phyloP scores from a whole-genome alignment of 805 yeast species.

The Ogataea pini region DNA sequence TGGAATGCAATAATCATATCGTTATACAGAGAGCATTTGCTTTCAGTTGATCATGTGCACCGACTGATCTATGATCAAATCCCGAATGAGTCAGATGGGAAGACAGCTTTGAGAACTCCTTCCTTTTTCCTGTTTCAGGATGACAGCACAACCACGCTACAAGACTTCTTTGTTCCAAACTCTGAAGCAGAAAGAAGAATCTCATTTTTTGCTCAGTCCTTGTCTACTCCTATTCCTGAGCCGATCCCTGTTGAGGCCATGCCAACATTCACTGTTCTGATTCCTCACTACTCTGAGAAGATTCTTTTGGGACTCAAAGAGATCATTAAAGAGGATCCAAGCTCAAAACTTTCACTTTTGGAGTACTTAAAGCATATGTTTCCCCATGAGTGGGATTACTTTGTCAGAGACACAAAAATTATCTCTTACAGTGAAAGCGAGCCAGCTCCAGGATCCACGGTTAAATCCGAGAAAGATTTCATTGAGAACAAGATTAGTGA shows the following conservation, averaged over 20 bases:
- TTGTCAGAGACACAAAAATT: conserved; percentile 73
- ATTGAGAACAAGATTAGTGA: conserved; percentile 52
- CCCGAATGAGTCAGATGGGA: conserved; percentile 50
- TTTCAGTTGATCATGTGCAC: conserved; percentile 51
- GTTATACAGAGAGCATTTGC: conserved; percentile 54
- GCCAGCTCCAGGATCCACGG: conserved; percentile 30
- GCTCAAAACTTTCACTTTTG: conserved; percentile 57
- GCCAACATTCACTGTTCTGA: conserved; percentile 52
- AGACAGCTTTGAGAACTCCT: conserved; percentile 40
- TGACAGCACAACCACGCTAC: conserved; percentile 40
- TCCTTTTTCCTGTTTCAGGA: conserved; percentile 50
- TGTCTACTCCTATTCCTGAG: conserved; percentile 49
- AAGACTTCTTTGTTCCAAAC: conserved; percentile 44
- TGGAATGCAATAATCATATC: conserved; percentile 58
- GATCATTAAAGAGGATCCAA: conserved; percentile 45
- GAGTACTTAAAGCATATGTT: conserved; percentile 77
- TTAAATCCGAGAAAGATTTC: conserved; percentile 37
- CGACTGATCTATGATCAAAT: conserved; percentile 40
- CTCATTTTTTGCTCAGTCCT: conserved; percentile 54
- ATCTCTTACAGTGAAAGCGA: conserved; percentile 58
- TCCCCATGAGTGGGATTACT: conserved; percentile 77
- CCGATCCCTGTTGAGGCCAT: conserved; percentile 48
- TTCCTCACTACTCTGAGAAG: conserved; percentile 56
- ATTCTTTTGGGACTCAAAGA: conserved; percentile 46
- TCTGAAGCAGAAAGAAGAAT: conserved; percentile 55